Evolutionary conservation across 1,284 basidiomycete genomes (phyloP).

Genomic region (Pseudomicrostroma phylloplanum): DNA sequence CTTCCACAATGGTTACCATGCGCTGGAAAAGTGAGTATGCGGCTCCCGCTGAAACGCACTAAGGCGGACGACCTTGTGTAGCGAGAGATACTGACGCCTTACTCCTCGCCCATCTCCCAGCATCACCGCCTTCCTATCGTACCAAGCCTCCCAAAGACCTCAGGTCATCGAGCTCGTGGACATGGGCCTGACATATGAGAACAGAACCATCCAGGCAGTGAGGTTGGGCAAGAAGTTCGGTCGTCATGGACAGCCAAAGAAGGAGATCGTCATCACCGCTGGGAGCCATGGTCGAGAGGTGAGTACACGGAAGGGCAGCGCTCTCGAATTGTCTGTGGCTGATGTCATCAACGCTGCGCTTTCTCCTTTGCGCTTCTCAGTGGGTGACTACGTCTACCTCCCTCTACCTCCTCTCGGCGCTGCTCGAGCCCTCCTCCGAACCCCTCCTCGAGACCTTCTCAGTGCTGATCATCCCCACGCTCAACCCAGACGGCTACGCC

Average conservation of each 20-base stretch:
- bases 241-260: not conserved
- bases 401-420: conserved; percentile 57
- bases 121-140: conserved; percentile 3
- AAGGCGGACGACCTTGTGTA: not conserved
- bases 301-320: not conserved
- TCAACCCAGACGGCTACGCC: conserved; percentile 77
- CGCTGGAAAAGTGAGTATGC: conserved; percentile 2
- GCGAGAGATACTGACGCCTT: not conserved
- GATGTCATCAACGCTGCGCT: not conserved
- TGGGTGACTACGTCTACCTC: conserved; percentile 74
- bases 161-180: not conserved
- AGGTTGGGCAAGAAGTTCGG: not conserved
- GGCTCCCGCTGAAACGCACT: not conserved
- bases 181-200: not conserved
- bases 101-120: not conserved
- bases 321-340: not conserved
- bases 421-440: conserved; percentile 16
- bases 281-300: conserved; percentile 10
- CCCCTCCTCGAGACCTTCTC: conserved; percentile 60
- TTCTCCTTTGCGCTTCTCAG: conserved; percentile 50
- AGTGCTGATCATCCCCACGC: conserved; percentile 69
- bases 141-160: not conserved
- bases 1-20: conserved; percentile 6
- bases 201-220: not conserved
- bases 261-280: conserved; percentile 1